These are phyloP conservation scores for Hamamelis virginiana DNA, from an alignment of 164 flowering plant species.

Conservation along the genomic window DNA sequence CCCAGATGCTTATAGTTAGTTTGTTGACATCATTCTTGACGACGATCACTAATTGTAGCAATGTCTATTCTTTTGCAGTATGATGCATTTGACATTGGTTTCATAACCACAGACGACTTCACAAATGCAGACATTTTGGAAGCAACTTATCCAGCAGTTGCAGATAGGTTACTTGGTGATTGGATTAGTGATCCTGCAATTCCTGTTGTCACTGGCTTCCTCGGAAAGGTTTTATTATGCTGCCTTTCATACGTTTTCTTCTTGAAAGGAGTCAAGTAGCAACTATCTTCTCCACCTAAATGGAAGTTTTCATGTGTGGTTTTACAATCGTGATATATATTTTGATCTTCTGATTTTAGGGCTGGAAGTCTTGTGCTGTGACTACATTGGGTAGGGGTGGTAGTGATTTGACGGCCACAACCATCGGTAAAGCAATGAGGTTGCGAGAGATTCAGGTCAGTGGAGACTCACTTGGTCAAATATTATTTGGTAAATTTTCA, in stretches of 20 bases:
- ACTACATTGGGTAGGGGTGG: slow-evolving; percentile 97
- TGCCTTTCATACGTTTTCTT: too few species aligned
- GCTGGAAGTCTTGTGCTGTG: slow-evolving; percentile 77
- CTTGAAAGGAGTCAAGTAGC: too few species aligned
- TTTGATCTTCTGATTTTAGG: slow-evolving; percentile 38
- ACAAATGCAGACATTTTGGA: slow-evolving; percentile 97
- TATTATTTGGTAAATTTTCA: too few species aligned
- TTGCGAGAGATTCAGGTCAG: slow-evolving; percentile 85
- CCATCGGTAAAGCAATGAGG: slow-evolving; percentile 90
- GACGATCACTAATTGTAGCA: too few species aligned
- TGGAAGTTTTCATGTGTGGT: not conserved
- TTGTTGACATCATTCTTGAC: too few species aligned
- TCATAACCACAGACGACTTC: slow-evolving; percentile 94
- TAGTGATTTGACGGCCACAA: slow-evolving; percentile 94
- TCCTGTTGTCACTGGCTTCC: slow-evolving; percentile 95
- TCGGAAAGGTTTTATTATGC: slow-evolving; percentile 75
- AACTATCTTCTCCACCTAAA: too few species aligned
- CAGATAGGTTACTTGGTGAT: slow-evolving; percentile 77
- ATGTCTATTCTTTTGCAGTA: slow-evolving; percentile 49
- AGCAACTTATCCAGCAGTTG: slow-evolving; percentile 97
- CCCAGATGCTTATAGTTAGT: too few species aligned
- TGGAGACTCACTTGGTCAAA: too few species aligned
- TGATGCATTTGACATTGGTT: slow-evolving; percentile 94
- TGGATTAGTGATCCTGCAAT: slow-evolving; percentile 86
- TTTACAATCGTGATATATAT: not conserved